Evolutionary conservation across 2,329 filamentous ascomycete species (phyloP), one percentile per base, ranked within the genome.

Genomic region (Keithomyces neogunnii): DNA sequence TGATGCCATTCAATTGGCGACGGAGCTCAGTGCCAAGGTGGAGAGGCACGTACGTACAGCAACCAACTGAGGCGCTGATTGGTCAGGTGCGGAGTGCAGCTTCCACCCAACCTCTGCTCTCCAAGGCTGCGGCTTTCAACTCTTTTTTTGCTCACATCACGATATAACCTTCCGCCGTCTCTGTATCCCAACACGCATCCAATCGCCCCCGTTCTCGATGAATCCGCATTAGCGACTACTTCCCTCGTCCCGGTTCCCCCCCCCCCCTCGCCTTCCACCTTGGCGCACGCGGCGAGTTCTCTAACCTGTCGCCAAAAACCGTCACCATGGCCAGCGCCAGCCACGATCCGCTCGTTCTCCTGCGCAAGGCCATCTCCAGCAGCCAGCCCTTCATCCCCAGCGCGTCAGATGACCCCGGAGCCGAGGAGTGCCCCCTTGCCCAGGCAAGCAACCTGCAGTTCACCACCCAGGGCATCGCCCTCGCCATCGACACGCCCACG

Each of bases 361-460:
- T 97, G 60, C 88, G 91, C 63, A 84, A 87, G 65, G 85, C 88
- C 57, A 93, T 97, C 70, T 82, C 86, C 50, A 79, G 82, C 52
- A 78, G 77, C 60, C 80, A 77, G 61, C 70, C 83, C 48, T 86
- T 91, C 52, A 78, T 88, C 50, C 88, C 91, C 43, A 88, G 86
- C 52, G 85, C 82, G 51, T 86, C 84, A 51, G 71, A 81, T 58
- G 83, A 89, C 60, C 74, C 81, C 11, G 75, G 80, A 46, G 77
- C 78, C 30, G 71, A 76, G 50, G 78, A 86, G 60, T 81, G 85
- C 10, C 66, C 74, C 56, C 80, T 96, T 48, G 82, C 89, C 48
- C 73, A 82, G 63, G 89, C 90, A n/a, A 86, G 84, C 7, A 82
- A 91, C 64, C 78, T 95, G 52, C 82, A 83, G 59, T 93, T 96